Conservation (phyloP, 2,329 filamentous ascomycete species). For the Thermoascus crustaceus region DNA sequence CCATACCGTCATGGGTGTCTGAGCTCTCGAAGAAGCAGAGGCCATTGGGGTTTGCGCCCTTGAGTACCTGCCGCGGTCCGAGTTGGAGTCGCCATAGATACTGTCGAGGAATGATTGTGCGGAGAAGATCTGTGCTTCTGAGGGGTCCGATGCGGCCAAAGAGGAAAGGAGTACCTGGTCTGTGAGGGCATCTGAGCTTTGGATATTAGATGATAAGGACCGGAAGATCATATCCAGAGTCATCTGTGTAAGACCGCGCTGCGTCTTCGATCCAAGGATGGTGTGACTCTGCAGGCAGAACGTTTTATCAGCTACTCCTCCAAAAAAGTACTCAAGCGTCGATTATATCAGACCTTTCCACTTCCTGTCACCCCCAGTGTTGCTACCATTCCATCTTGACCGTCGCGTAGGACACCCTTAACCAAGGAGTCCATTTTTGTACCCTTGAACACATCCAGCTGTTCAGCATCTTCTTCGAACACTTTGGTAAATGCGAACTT, state of each 20-base stretch:
- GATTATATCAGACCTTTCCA: constrained; percentile 61
- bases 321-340: background rate
- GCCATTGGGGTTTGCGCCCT: constrained; percentile 62
- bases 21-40: constrained; percentile 36
- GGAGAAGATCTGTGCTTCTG: constrained; percentile 68
- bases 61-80: constrained; percentile 52
- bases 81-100: constrained; percentile 59
- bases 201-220: constrained; percentile 64
- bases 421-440: constrained; percentile 68
- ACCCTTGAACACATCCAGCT: constrained; percentile 78
- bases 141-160: constrained; percentile 66
- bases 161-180: constrained; percentile 61
- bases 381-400: constrained; percentile 80
- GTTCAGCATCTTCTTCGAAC: constrained; percentile 76
- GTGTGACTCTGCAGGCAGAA: constrained; percentile 90
- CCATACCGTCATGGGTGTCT: constrained; percentile 38
- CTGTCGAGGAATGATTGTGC: constrained; percentile 72
- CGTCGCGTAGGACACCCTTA: constrained; percentile 73
- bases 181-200: constrained; percentile 47
- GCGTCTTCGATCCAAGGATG: constrained; percentile 76
- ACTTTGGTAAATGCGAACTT: constrained; percentile 91
- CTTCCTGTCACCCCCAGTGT: constrained; percentile 92
- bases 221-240: constrained; percentile 83
- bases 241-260: constrained; percentile 86
- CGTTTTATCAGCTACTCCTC: no score